Percentiles rank a stretch among this genome's conserved stretches.
phyloP scores from a whole-genome alignment of 345 rosid genomes.

The Jatropha curcas region DNA sequence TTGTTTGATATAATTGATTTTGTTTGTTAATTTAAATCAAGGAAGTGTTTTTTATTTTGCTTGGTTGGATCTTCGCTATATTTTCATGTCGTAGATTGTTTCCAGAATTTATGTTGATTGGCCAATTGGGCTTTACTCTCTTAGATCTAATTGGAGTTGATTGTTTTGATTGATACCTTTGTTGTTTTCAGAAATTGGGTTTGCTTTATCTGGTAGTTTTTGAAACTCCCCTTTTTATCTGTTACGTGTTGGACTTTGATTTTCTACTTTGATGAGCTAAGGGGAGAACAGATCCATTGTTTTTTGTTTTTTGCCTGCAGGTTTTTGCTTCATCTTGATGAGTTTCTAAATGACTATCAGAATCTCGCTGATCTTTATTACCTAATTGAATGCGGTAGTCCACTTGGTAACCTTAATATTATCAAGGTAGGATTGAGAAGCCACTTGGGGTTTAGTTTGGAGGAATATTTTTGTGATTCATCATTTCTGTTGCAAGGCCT shows the following conservation, averaged over 20 bases:
- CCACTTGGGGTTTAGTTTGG: neutral
- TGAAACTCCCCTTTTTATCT: neutral
- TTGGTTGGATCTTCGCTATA: neutral
- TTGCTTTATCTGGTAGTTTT: neutral
- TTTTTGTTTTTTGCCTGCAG: conserved; percentile 13
- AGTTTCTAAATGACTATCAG: too few species aligned
- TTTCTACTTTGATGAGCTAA: neutral
- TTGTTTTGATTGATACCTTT: neutral
- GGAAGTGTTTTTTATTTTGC: neutral
- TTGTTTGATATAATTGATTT: neutral
- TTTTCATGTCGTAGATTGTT: neutral
- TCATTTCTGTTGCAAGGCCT: conserved; percentile 19
- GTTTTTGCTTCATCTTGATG: neutral
- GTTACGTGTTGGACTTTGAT: neutral
- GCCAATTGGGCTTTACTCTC: neutral
- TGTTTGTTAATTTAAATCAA: neutral
- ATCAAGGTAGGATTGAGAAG: conserved; percentile 6
- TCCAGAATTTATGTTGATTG: neutral
- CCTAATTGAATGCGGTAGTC: neutral
- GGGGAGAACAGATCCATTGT: neutral
- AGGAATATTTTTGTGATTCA: conserved; percentile 3
- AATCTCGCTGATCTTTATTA: neutral
- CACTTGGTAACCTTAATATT: neutral
- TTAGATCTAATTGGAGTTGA: neutral
- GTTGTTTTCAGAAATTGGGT: neutral